Evolutionary conservation across 2,329 filamentous ascomycete genomes (phyloP).

Genomic region (Sarocladium brachiariae): DNA sequence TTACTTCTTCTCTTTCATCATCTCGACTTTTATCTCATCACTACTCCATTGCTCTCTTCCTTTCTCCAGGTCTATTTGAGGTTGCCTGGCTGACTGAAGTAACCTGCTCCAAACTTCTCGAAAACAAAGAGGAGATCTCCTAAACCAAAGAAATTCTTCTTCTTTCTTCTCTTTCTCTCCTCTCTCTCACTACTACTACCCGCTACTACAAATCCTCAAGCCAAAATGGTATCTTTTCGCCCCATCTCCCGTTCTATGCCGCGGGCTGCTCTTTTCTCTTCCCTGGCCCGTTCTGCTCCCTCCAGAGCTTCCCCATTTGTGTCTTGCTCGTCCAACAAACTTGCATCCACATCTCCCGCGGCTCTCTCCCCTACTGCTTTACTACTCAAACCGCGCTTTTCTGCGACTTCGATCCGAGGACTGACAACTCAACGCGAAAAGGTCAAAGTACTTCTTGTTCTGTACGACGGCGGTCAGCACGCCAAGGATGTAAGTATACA

Average conservation of each 20-base stretch:
- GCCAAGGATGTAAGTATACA: constrained; percentile 64
- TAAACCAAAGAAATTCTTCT: not conserved
- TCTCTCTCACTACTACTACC: not conserved
- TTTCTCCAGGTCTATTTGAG: not conserved
- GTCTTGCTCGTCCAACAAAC: constrained; percentile 16
- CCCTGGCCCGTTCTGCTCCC: constrained; percentile 8
- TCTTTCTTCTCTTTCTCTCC: not conserved
- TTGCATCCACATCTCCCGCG: constrained; percentile 19
- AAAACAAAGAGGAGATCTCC: too few relatives aligned
- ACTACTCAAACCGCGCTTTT: constrained; percentile 27
- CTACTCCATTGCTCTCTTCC: not conserved
- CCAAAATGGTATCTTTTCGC: constrained; percentile 26
- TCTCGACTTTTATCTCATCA: not conserved
- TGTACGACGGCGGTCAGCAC: constrained; percentile 89
- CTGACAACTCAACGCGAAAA: constrained; percentile 45
- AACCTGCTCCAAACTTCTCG: too few relatives aligned
- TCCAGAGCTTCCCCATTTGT: constrained; percentile 11
- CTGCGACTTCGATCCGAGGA: constrained; percentile 47
- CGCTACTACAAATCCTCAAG: not conserved
- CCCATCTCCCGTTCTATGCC: constrained; percentile 20
- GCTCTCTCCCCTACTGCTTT: constrained; percentile 23
- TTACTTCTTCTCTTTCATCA: constrained; percentile 2
- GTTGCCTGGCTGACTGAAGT: constrained; percentile 2
- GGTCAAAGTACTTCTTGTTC: constrained; percentile 92
- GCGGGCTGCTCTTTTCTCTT: constrained; percentile 20